These are phyloP conservation scores for Thuidium tamariscinum DNA, from an alignment of 225 moss, liverwort and hornwort species.

Conservation along the genomic window DNA sequence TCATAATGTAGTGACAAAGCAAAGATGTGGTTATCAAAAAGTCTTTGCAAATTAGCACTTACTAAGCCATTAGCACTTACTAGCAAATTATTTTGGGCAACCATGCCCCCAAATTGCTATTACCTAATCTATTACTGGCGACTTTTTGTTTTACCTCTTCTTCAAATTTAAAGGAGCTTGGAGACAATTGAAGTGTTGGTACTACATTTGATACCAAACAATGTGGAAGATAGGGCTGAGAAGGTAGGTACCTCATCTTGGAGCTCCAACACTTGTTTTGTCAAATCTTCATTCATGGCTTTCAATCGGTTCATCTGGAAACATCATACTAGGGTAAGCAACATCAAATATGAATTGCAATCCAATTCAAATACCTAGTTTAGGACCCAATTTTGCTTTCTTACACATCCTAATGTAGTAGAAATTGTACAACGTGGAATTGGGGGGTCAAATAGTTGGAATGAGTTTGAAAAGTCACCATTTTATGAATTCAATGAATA, in stretches of 20 bases:
- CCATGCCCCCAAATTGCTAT: neutral
- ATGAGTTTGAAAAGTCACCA: no score
- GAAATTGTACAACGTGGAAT: neutral
- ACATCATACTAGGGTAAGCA: neutral
- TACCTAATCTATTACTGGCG: neutral
- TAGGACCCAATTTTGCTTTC: neutral
- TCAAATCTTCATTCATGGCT: slow-evolving; percentile 33
- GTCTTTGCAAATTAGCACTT: neutral
- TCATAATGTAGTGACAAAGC: neutral
- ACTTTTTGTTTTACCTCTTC: neutral
- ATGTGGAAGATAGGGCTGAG: neutral
- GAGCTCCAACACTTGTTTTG: slow-evolving; percentile 24
- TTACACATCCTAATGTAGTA: neutral
- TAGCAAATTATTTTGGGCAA: neutral
- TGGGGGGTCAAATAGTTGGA: neutral
- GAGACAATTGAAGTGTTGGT: neutral
- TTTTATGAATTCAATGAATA: neutral
- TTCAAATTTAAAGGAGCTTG: neutral
- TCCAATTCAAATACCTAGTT: accelerated
- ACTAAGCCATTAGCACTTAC: neutral
- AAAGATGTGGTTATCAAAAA: neutral
- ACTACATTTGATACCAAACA: neutral
- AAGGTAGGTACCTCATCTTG: slow-evolving; percentile 12
- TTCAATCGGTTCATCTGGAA: slow-evolving; percentile 22
- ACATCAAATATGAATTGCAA: neutral